Conservation (phyloP, 495 filamentous ascomycete species). For the Bathelium albidoporum region DNA sequence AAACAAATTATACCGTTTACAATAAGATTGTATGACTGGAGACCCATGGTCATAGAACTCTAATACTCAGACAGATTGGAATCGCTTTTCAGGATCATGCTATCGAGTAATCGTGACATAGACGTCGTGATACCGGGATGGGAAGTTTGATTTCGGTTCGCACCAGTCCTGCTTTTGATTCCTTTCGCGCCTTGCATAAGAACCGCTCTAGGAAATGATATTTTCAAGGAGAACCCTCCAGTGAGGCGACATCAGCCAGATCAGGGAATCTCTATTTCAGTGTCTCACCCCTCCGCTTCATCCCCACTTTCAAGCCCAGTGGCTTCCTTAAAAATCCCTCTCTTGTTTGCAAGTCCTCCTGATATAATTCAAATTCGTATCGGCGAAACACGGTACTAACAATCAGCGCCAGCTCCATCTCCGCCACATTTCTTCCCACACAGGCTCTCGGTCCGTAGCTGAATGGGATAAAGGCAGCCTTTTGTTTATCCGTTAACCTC, state of each 20-base stretch:
- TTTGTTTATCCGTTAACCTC: slow-evolving; percentile 51
- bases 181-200: background rate
- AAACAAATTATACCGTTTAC: too few relatives aligned
- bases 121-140: too few relatives aligned
- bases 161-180: too few relatives aligned
- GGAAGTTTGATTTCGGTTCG: too few relatives aligned
- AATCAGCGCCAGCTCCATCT: slow-evolving; percentile 86
- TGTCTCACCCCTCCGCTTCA: slow-evolving; percentile 40
- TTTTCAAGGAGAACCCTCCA: background rate
- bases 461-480: slow-evolving; percentile 77
- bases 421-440: slow-evolving; percentile 78
- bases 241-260: background rate
- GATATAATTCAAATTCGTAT: slow-evolving; percentile 64
- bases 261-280: background rate
- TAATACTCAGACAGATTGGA: too few relatives aligned
- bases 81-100: too few relatives aligned
- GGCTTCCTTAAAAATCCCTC: slow-evolving; percentile 92
- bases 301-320: slow-evolving; percentile 59
- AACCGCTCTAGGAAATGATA: too few relatives aligned
- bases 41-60: too few relatives aligned
- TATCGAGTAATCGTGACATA: too few relatives aligned
- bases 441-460: slow-evolving; percentile 70
- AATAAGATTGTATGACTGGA: too few relatives aligned
- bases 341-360: slow-evolving; percentile 62
- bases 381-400: slow-evolving; percentile 62